Conservation (phyloP, 495 filamentous ascomycete genomes). For the Corynascus novoguineensis region DNA sequence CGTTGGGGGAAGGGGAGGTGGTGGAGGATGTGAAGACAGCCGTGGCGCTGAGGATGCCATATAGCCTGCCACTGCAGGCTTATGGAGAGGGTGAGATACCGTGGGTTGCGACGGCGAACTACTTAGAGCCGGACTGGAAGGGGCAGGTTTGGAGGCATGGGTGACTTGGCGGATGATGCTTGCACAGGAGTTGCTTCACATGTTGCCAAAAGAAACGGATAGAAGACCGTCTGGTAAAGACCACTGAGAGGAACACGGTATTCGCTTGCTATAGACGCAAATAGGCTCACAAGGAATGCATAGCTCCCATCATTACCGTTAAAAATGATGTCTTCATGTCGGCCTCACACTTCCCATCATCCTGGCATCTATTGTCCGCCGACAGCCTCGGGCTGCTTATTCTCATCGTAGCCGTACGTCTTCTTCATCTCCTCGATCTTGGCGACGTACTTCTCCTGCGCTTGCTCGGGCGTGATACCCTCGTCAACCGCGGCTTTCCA, state of each 20-base stretch:
- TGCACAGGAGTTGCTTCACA: background rate
- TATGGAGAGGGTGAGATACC: constrained; percentile 62
- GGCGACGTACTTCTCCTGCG: constrained; percentile 71
- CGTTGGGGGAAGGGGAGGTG: constrained; percentile 28
- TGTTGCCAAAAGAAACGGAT: background rate
- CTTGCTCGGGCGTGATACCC: constrained; percentile 51
- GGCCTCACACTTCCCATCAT: background rate
- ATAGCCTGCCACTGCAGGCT: constrained; percentile 66
- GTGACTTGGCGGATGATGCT: background rate
- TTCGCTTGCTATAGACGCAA: constrained; percentile 6
- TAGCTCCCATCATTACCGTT: background rate
- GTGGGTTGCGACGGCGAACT: constrained; percentile 67
- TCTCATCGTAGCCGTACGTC: constrained; percentile 56
- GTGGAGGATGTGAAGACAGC: constrained; percentile 20
- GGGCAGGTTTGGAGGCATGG: constrained; percentile 40
- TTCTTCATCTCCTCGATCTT: constrained; percentile 63
- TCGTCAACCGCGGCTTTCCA: constrained; percentile 62
- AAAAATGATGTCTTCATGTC: background rate
- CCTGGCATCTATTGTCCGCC: constrained; percentile 24
- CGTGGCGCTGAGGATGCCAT: constrained; percentile 75
- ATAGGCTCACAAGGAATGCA: background rate
- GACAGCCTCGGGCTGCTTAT: constrained; percentile 52
- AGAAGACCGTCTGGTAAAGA: background rate
- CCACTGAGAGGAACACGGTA: constrained; percentile 2
- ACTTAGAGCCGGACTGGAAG: constrained; percentile 63